Base-by-base conservation (phyloP, 805 yeast species). In the Tetrapisispora iriomotensis region DNA sequence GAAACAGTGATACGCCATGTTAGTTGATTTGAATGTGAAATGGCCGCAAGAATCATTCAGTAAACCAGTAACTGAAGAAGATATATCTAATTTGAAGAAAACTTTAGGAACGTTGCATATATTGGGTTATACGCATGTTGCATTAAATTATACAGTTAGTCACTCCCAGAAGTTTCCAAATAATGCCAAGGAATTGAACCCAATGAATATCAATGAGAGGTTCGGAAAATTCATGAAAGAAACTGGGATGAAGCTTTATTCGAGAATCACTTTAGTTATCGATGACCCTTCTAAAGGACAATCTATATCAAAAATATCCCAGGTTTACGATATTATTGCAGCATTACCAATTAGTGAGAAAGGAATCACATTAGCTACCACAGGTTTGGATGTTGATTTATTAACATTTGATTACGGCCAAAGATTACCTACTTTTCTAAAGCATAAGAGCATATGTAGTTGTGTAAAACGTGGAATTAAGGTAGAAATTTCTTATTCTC, bases 391-490 rank as follows among this genome's bases (percentile, higher is more conserved):
- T 43, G 68, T 88, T 31, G 97, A 92, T 61, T 44, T 92, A 20
- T 72, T 92, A 15, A 77, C 95, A 1, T 70, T 92, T 39, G 77
- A 82, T 38, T 72, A 81, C 56, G 62, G 72, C 20, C 65, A 68
- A 31, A 72, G 84, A 41, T 61, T 86, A 35, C 90, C 94, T 0
- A 79, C 75, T 45, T 84, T 77, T 55, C 64, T 92, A 47, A 82
- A 82, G 50, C 95, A 87, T 62, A 86, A 87, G 50, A 76, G 85
- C 1, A 70, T 86, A 8, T 82, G 95, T 31, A 77, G 86, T 30
- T 96, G 94, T 1, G 68, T 84, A 3, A 80, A 79, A 15, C 73
- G 86, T 37, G 97, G 97, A 2, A 72, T 86, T 20, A 76, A 77
- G 47, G 73, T 92, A 46, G 98, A 92, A 56, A 70, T 92, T 8